Conservation (phyloP, 106 monocot genomes). For the Ottelia alismoides region DNA sequence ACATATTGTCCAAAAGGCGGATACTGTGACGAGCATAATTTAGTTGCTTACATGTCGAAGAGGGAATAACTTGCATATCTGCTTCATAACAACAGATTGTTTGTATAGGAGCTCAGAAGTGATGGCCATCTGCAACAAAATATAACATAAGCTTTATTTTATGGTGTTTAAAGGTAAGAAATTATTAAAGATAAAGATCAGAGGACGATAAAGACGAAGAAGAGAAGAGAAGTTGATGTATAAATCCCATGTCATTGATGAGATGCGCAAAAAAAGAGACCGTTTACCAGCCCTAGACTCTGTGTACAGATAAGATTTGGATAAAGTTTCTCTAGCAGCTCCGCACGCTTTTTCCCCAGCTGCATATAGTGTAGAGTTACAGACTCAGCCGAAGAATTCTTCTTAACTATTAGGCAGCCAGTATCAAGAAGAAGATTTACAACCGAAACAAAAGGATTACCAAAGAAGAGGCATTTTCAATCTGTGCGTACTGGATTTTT, state of each 20-base stretch:
- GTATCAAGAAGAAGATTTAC: neutral
- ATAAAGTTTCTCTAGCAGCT: conserved; percentile 38
- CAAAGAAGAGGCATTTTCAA: conserved; percentile 31
- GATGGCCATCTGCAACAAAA: conserved; percentile 63
- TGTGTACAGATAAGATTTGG: conserved; percentile 50
- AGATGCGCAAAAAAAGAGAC: neutral
- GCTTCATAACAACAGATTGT: conserved; percentile 67
- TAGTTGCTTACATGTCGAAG: conserved; percentile 56
- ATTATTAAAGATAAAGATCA: neutral
- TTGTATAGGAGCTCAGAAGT: conserved; percentile 72
- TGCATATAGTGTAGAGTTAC: conserved; percentile 16
- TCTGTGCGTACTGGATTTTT: conserved; percentile 14
- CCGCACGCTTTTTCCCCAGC: conserved; percentile 43
- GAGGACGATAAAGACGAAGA: neutral
- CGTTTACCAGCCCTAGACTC: conserved; percentile 55
- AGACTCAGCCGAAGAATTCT: neutral
- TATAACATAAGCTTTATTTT: neutral
- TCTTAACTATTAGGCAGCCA: neutral
- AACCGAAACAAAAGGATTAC: conserved; percentile 14
- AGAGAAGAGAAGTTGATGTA: neutral
- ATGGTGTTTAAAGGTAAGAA: conserved; percentile 1
- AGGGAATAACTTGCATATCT: conserved; percentile 75
- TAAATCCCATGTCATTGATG: neutral
- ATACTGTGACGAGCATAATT: too few species aligned
- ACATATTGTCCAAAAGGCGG: too few species aligned